phyloP scores from a whole-genome alignment of 768 basidiomycete species.

The Suillus placidus region DNA sequence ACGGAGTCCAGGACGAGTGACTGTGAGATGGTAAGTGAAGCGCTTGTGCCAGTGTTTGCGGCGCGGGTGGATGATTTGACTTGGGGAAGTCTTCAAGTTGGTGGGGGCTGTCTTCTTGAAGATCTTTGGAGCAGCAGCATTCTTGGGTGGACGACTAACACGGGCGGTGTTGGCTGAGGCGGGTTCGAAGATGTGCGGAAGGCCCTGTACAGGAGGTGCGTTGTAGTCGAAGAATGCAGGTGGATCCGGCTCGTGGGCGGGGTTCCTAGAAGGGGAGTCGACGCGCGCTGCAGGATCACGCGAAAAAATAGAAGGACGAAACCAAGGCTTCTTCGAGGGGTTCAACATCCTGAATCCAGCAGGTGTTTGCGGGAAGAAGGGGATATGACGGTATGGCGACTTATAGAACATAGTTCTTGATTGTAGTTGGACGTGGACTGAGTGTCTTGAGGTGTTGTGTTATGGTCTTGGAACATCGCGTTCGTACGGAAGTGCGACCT shows the following conservation, averaged over 20 bases:
- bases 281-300: conserved; percentile 18
- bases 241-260: conserved; percentile 4
- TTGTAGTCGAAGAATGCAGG: conserved; percentile 12
- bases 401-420: conserved; percentile 23
- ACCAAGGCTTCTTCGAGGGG: conserved; percentile 17
- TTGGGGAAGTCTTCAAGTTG: background rate
- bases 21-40: conserved; percentile 14
- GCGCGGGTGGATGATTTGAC: conserved; percentile 1
- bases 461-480: background rate
- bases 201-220: conserved; percentile 13
- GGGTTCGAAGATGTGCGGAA: conserved; percentile 9
- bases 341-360: conserved; percentile 31
- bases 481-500: background rate
- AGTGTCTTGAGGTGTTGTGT: background rate
- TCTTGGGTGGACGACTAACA: background rate
- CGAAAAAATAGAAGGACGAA: conserved; percentile 9
- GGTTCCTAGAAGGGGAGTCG: conserved; percentile 21
- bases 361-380: conserved; percentile 19
- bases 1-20: conserved; percentile 7
- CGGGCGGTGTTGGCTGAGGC: background rate
- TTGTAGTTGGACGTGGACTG: background rate
- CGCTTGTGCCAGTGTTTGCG: conserved; percentile 24
- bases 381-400: conserved; percentile 15
- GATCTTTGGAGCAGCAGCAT: background rate
- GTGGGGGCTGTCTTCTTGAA: background rate